Base-by-base conservation (phyloP, 805 yeast species). In the Yarrowia sp. region DNA sequence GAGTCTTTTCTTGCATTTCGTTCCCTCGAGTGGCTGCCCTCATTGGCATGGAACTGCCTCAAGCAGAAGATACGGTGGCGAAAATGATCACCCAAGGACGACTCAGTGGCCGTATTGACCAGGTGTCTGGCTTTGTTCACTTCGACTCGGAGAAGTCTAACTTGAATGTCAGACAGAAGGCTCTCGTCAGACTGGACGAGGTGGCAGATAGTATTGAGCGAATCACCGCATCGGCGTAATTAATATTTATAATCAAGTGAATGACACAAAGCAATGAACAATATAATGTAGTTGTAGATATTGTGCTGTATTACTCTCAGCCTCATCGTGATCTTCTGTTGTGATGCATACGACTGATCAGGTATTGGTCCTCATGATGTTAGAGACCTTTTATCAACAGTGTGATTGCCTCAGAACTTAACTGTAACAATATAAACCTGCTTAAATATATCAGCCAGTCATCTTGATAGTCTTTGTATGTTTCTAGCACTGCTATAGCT, bases 81-180 rank as follows among this genome's bases (percentile, higher is more conserved):
- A 68, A 68, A n/a, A 74, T 74, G 75, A 71, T 74, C 28, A 65
- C 66, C 11, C 75, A 73, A 60, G 68, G 70, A 39, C 64, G 76
- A 14, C 65, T 74, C 33, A 65, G 67, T 6, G 77, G 74, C 6
- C 66, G 66, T 11, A 73, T 74, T 36, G 77, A 74, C 63, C 76
- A 75, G 65, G 68, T 70, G 17, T 71, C 68, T 14, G 68, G 70
- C 6, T 48, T 67, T 18, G 70, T 72, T 9, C 67, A 73, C 17
- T 69, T 61, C 38, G 65, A 61, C 15, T 43, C 42, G 51, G 64
- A 58, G 9, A 35, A 43, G 43, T 35, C 33, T n/a, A 14, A 43
- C 1, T 13, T 35, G 17, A 58, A 43, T 18, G 64, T 43, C 3
- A 3, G 50, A 22, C 50, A 58, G 8, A 43, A 43, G 43, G 50